Percentiles rank a stretch among this genome's conserved stretches.
These are phyloP conservation scores for Waltergamsia citrina DNA, from an alignment of 2,329 filamentous ascomycete species.

Conservation along the genomic window DNA sequence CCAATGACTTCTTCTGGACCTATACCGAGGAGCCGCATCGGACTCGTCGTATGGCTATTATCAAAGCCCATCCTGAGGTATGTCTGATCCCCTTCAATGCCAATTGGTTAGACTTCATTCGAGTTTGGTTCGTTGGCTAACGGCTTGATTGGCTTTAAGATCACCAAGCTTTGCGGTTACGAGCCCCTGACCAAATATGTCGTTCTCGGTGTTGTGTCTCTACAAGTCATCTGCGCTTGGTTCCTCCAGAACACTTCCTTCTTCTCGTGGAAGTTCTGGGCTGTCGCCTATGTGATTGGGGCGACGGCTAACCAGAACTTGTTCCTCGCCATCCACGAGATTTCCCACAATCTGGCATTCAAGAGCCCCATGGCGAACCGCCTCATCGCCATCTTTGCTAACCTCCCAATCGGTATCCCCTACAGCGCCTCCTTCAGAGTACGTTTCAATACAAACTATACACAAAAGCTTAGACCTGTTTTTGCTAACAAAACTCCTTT, in stretches of 20 bases:
- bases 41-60: slow-evolving; percentile 83
- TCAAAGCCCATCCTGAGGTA: slow-evolving; percentile 96
- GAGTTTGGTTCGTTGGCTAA: slow-evolving; percentile 1
- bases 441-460: slow-evolving; percentile 18
- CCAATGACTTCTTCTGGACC: slow-evolving; percentile 81
- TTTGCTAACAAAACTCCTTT: slow-evolving; percentile 6
- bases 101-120: neutral
- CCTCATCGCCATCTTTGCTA: slow-evolving; percentile 83
- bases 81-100: slow-evolving; percentile 5
- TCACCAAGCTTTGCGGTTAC: slow-evolving; percentile 92
- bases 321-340: slow-evolving; percentile 97
- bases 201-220: slow-evolving; percentile 70
- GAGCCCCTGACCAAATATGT: slow-evolving; percentile 95
- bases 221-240: slow-evolving; percentile 73
- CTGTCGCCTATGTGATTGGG: slow-evolving; percentile 81
- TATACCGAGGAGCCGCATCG: slow-evolving; percentile 97
- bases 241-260: slow-evolving; percentile 68
- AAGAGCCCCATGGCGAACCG: slow-evolving; percentile 71
- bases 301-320: slow-evolving; percentile 97
- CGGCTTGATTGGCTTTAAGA: slow-evolving; percentile 37
- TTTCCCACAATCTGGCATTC: slow-evolving; percentile 96
- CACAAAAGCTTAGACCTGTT: neutral
- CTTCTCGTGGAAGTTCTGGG: slow-evolving; percentile 76
- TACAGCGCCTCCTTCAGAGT: slow-evolving; percentile 94
- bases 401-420: slow-evolving; percentile 88